Base-by-base conservation (phyloP, 2,329 filamentous ascomycete genomes). In the Trichoderma aggressivum region DNA sequence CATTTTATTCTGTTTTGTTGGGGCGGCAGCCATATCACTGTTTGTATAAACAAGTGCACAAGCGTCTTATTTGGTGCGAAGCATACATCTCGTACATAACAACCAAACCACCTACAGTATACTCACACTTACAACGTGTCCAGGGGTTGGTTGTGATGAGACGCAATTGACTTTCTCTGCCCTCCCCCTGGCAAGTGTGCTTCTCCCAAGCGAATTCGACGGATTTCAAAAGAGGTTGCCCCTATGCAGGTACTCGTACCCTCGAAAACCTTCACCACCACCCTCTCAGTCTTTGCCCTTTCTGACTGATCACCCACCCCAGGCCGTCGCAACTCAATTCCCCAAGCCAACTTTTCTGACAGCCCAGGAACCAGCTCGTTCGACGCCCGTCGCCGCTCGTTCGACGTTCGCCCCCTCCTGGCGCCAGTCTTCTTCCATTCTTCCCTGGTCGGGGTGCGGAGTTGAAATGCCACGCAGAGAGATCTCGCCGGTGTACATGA, bases 221-320 rank as follows among this genome's bases (percentile, higher is more conserved):
- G 26, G 26, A 28, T n/a, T 32, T 34, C 30, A 32, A 32, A 32
- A 39, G 21, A 43, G n/a, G n/a, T 36, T 61, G 10, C n/a, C 65
- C 65, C 39, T 69, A 69, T 61, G 56, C 55, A 69, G 65, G 56
- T 61, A 69, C 65, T n/a, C 60, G 56, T 61, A 53, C 65, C 26
- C 60, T 11, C n/a, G 26, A 28, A 61, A 60, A 69, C 56, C 28
- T 68, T 68, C 21, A 34, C 26, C n/a, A 28, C 26, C 21, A 16
- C 56, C 32, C n/a, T 32, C 39, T 32, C 26, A n/a, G 28, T n/a
- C 12, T 26, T 8, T 50, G 26, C 26, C 26, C 64, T 66, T 56
- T 66, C 63, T 66, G 63, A 66, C 64, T n/a, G 28, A 47, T 59
- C 36, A 59, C 26, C 26, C 24, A 28, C 7, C 39, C 7, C 28